These are phyloP conservation scores for Phytophthora sp. DNA, from an alignment of 352 stramenopile genomes.

Conservation along the genomic window DNA sequence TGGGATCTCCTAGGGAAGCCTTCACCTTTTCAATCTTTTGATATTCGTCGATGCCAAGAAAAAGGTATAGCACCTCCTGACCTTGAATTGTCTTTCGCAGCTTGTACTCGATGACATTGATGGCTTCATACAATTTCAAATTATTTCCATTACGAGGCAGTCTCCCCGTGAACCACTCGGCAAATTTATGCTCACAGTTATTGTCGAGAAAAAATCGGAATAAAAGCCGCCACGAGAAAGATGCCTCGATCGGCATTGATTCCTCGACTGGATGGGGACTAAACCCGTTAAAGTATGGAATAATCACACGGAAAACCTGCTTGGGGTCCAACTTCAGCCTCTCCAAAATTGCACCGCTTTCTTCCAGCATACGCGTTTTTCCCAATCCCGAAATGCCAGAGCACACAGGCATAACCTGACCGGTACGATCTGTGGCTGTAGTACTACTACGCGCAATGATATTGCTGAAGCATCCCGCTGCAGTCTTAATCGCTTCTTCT, in stretches of 20 bases:
- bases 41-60: conserved; percentile 44
- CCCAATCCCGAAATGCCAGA: conserved; percentile 41
- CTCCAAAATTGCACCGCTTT: conserved; percentile 33
- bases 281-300: conserved; percentile 30
- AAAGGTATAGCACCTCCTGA: conserved; percentile 25
- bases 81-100: neutral
- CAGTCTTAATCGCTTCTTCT: conserved; percentile 3
- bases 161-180: neutral
- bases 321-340: conserved; percentile 22
- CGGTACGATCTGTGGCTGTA: conserved; percentile 24
- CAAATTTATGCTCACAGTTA: conserved; percentile 26
- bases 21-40: conserved; percentile 31
- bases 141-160: conserved; percentile 10
- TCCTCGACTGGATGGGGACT: conserved; percentile 17
- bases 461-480: conserved; percentile 2
- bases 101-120: conserved; percentile 16
- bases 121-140: neutral
- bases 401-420: conserved; percentile 29
- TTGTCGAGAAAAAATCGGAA: conserved; percentile 40
- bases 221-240: conserved; percentile 40
- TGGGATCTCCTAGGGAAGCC: neutral
- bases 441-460: conserved; percentile 10
- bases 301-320: conserved; percentile 30
- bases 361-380: conserved; percentile 44
- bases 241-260: conserved; percentile 42